A percentile compares a stretch with the other conserved stretches of the same genome.
phyloP scores from a whole-genome alignment of 208 protist species.

The Leishmania aethiopica region DNA sequence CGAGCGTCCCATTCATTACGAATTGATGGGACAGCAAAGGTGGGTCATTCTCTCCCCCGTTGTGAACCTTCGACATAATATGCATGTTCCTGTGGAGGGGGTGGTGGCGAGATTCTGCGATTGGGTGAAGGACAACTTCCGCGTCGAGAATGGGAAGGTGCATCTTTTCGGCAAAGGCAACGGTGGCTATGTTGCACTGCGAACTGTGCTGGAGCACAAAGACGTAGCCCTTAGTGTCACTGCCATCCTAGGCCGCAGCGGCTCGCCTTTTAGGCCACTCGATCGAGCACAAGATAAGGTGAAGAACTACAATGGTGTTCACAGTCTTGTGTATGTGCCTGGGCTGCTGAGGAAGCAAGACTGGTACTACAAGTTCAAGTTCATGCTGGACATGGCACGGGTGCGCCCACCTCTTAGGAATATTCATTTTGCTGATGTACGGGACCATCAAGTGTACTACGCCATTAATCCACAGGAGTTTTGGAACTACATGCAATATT shows the following conservation, averaged over 20 bases:
- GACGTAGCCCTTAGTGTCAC: conserved; percentile 77
- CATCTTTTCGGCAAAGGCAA: conserved; percentile 89
- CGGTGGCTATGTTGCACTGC: conserved; percentile 76
- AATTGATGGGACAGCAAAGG: conserved; percentile 72
- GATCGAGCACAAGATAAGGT: conserved; percentile 77
- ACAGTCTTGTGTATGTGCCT: conserved; percentile 84
- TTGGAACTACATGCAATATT: conserved; percentile 90
- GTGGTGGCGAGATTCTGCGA: conserved; percentile 88
- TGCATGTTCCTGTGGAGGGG: conserved; percentile 78
- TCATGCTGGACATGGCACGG: conserved; percentile 86
- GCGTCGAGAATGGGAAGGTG: conserved; percentile 75
- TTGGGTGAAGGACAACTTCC: conserved; percentile 78
- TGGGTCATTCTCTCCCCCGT: conserved; percentile 84
- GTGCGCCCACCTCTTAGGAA: conserved; percentile 74
- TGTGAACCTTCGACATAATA: conserved; percentile 79
- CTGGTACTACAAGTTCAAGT: conserved; percentile 92
- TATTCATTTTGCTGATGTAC: conserved; percentile 88
- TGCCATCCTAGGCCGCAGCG: conserved; percentile 72
- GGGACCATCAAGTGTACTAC: conserved; percentile 90
- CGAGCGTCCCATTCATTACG: conserved; percentile 65
- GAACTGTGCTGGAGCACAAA: conserved; percentile 78
- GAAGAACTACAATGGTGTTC: conserved; percentile 82
- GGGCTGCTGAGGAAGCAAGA: conserved; percentile 81
- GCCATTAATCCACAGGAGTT: conserved; percentile 90
- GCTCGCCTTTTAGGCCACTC: conserved; percentile 75